Percentiles rank a stretch among this genome's conserved stretches.
Conservation (phyloP, 2,329 filamentous ascomycete species). For the Blumeria hordei region DNA sequence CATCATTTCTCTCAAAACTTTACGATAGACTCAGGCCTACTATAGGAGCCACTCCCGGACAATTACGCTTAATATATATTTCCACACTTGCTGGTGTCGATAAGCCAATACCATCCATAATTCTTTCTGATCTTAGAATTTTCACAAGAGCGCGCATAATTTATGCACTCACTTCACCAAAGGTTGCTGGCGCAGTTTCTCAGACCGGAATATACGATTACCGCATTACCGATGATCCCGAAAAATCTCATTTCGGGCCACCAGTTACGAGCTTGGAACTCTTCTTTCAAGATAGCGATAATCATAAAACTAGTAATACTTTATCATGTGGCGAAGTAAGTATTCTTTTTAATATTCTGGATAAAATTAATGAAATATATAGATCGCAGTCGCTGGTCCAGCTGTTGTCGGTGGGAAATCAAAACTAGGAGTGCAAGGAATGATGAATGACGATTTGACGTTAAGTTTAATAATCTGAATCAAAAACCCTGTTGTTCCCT, state of each 20-base stretch:
- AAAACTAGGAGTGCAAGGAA: conserved; percentile 36
- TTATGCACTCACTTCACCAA: conserved; percentile 60
- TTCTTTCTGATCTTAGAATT: conserved; percentile 59
- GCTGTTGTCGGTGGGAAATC: conserved; percentile 45
- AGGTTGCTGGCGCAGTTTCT: conserved; percentile 70
- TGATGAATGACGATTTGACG: conserved; percentile 48
- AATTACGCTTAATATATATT: conserved; percentile 59
- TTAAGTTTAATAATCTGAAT: conserved; percentile 21
- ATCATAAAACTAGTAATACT: conserved; percentile 38
- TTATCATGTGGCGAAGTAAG: conserved; percentile 38
- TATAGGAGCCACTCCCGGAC: conserved; percentile 39
- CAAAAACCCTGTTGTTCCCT: not conserved
- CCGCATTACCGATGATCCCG: conserved; percentile 23
- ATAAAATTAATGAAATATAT: conserved; percentile 28
- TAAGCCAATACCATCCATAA: conserved; percentile 24
- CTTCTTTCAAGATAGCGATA: conserved; percentile 37
- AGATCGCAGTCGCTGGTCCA: conserved; percentile 33
- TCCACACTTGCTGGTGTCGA: conserved; percentile 41
- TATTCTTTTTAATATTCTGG: conserved; percentile 2
- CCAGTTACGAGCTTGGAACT: conserved; percentile 63
- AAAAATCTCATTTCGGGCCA: conserved; percentile 49
- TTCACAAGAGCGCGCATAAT: conserved; percentile 59
- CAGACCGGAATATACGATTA: conserved; percentile 85
- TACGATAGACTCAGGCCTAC: conserved; percentile 33
- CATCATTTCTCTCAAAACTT: conserved; percentile 35